Evolutionary conservation across 371 early-diverging fungal species (phyloP), one percentile per base, ranked within the genome.

Genomic region (Coemansia sp.): DNA sequence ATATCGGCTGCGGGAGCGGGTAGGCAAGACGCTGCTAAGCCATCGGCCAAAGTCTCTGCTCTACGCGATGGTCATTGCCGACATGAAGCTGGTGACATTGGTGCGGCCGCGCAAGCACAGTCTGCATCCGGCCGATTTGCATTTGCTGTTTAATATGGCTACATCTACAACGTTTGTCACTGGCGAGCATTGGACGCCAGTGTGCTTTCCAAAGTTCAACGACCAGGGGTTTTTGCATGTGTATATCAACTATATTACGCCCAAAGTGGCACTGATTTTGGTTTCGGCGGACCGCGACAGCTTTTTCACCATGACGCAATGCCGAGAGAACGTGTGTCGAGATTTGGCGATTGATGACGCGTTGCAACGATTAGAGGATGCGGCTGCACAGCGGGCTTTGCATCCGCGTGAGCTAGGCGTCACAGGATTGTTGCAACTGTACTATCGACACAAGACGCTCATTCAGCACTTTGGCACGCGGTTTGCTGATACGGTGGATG

Each of bases 181-280:
- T 24, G 85, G 90, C 53, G 95, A 95, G 74, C 87, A 89, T 11
- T 97, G 96, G 95, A 91, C 90, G 2, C 98, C 98, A 16, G 83
- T 97, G n/a, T 97, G 98, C 69, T 84, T 95, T 22, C 97, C 98
- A 29, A 89, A 87, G 59, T 92, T 95, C 80, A 94, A 96, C 78
- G 83, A 86, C 57, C 84, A 86, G 70, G 94, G 91, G 2, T 96
- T 94, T 72, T 78, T 97, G 37, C 90, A 95, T 71, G 92, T 92
- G 0, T 94, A 95, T 66, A 87, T 95, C 5, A 89, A 86, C 69
- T 93, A 89, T 70, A 82, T 95, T 27, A 85, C 87, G 21, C 72
- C 83, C 5, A 86, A 88, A 5, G 75, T 90, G 5, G 90, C 88
- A 37, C 76, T 95, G 29, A 82, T 92, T 0, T 81, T 92, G 64